phyloP scores from a whole-genome alignment of 345 rosid species.

The Punica granatum region DNA sequence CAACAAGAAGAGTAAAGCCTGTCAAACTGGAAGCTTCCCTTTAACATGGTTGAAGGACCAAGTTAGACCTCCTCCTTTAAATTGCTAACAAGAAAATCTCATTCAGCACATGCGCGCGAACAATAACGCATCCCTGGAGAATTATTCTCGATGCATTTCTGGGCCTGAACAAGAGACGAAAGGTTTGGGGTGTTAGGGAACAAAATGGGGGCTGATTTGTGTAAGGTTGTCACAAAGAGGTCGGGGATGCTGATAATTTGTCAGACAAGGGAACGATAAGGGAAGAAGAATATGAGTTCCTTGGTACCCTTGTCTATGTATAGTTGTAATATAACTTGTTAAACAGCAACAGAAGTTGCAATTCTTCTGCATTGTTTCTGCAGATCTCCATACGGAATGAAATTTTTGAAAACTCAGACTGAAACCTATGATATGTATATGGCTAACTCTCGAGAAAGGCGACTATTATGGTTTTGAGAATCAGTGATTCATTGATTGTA shows the following conservation, averaged over 20 bases:
- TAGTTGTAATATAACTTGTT: background rate
- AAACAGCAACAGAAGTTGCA: background rate
- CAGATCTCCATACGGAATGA: too few relatives aligned
- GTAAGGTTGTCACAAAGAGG: background rate
- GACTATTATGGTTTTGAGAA: too few relatives aligned
- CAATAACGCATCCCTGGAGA: too few relatives aligned
- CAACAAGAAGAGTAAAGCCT: conserved; percentile 37
- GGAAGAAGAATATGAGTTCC: background rate
- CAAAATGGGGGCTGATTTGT: background rate
- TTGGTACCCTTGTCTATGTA: background rate
- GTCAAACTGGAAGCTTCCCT: conserved; percentile 45
- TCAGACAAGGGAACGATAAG: background rate
- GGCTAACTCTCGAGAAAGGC: too few relatives aligned
- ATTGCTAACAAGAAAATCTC: background rate
- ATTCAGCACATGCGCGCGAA: too few relatives aligned
- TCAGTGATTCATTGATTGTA: too few relatives aligned
- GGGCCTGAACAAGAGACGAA: background rate
- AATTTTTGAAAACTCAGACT: too few relatives aligned
- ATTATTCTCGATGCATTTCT: too few relatives aligned
- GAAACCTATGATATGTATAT: too few relatives aligned
- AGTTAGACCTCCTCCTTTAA: background rate
- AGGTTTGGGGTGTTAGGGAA: background rate
- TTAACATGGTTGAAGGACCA: conserved; percentile 12
- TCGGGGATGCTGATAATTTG: background rate
- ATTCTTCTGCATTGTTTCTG: background rate